phyloP scores from a whole-genome alignment of 1,284 basidiomycete species.

The Gomphus bonarii region DNA sequence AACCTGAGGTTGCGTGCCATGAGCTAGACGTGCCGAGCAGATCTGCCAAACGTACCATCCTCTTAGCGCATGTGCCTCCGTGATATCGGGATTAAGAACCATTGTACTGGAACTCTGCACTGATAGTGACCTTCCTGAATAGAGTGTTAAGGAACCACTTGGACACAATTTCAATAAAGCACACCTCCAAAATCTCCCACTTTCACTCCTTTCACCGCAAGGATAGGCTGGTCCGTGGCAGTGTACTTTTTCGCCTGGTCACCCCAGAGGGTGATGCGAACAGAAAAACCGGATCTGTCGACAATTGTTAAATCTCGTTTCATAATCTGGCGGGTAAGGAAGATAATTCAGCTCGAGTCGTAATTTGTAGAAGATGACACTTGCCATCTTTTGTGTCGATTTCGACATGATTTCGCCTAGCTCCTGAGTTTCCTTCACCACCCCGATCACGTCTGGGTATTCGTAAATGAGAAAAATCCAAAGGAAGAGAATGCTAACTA shows the following conservation, averaged over 20 bases:
- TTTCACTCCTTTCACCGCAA: conserved; percentile 93
- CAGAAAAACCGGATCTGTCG: conserved; percentile 73
- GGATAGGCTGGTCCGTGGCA: conserved; percentile 50
- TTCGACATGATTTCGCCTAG: conserved; percentile 66
- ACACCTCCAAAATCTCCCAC: conserved; percentile 89
- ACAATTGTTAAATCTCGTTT: conserved; percentile 88
- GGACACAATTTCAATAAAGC: conserved; percentile 12
- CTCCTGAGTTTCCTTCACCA: conserved; percentile 74
- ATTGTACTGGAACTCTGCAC: conserved; percentile 62
- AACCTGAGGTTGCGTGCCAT: conserved; percentile 25
- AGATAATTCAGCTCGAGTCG: not conserved
- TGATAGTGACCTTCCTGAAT: conserved; percentile 68
- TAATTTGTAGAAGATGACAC: conserved; percentile 15
- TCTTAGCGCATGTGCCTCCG: conserved; percentile 75
- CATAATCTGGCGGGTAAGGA: conserved; percentile 40
- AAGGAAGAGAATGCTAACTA: conserved; percentile 23
- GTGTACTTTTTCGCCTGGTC: conserved; percentile 84
- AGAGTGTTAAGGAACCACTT: not conserved
- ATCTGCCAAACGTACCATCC: conserved; percentile 62
- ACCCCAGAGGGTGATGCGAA: conserved; percentile 92
- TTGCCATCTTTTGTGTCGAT: conserved; percentile 56
- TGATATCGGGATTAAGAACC: conserved; percentile 81
- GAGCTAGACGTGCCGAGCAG: not conserved
- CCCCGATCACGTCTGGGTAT: conserved; percentile 67
- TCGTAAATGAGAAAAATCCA: conserved; percentile 12